Evolutionary conservation across 345 rosid species (phyloP).

Genomic region (Pelargonium nanum): DNA sequence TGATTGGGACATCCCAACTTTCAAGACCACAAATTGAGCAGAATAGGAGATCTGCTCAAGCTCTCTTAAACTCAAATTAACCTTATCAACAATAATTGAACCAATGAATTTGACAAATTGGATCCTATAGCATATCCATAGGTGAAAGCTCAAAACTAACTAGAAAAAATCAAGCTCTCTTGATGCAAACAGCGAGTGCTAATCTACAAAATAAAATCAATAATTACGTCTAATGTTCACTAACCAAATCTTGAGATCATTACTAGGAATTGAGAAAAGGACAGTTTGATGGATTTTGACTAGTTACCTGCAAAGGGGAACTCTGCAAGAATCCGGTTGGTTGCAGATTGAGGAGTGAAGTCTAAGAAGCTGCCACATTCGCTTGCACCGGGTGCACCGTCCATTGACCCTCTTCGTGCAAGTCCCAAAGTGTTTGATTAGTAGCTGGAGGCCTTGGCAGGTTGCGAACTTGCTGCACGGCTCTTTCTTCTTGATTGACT

Average conservation of each 20-base stretch:
- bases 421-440: constrained; percentile 63
- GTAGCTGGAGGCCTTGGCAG: constrained; percentile 69
- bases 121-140: no score
- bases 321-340: constrained; percentile 49
- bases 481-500: constrained; percentile 16
- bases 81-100: no score
- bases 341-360: constrained; percentile 84
- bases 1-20: no score
- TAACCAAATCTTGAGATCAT: neutral
- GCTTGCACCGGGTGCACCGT: constrained; percentile 66
- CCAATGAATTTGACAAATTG: no score
- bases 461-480: constrained; percentile 59
- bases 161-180: no score
- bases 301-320: constrained; percentile 87
- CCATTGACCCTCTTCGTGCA: constrained; percentile 59
- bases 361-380: constrained; percentile 88
- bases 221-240: neutral
- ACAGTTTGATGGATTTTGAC: neutral
- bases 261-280: neutral
- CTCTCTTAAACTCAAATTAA: no score
- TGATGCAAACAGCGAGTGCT: no score
- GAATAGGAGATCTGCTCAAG: no score
- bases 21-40: neutral
- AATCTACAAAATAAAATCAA: no score
- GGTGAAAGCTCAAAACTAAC: no score